Conservation (phyloP, 2,329 filamentous ascomycete genomes). For the Grosmannia clavigera region DNA sequence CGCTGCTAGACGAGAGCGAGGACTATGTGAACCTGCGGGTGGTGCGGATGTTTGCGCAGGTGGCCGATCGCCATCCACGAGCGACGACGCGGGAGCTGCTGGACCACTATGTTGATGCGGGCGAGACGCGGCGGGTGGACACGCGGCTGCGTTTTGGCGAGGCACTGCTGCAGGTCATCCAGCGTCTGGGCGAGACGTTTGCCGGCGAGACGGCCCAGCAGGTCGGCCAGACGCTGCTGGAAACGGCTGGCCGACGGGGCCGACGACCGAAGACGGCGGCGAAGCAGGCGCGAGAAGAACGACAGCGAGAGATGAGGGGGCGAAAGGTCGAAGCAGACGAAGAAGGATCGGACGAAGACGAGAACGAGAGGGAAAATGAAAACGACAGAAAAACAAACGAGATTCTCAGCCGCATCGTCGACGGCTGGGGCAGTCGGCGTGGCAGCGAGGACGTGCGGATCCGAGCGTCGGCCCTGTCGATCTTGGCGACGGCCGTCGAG, state of each 20-base stretch:
- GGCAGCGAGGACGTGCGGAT: conserved; percentile 59
- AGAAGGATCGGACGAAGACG: conserved; percentile 38
- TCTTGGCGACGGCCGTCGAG: conserved; percentile 49
- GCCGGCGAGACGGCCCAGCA: conserved; percentile 37
- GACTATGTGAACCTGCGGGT: conserved; percentile 61
- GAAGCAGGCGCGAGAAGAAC: conserved; percentile 39
- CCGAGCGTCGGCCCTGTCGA: conserved; percentile 54
- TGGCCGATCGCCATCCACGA: conserved; percentile 49
- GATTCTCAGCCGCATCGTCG: conserved; percentile 45
- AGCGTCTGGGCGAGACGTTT: conserved; percentile 45
- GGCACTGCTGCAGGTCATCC: conserved; percentile 50
- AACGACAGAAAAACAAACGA: conserved; percentile 34
- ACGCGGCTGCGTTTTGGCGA: conserved; percentile 57
- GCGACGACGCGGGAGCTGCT: conserved; percentile 50
- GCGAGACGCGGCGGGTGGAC: conserved; percentile 47
- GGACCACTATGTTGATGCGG: conserved; percentile 54
- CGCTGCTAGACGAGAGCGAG: conserved; percentile 51
- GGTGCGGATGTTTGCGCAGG: conserved; percentile 49
- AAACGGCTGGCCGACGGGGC: conserved; percentile 51
- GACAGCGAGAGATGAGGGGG: conserved; percentile 30
- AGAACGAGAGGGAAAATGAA: conserved; percentile 32
- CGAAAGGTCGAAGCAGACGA: conserved; percentile 39
- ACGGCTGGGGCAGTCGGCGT: conserved; percentile 54
- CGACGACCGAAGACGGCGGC: conserved; percentile 46
- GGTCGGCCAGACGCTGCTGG: conserved; percentile 47